These are phyloP conservation scores for Gossypium longicalyx DNA, from an alignment of 345 rosid genomes.

Conservation along the genomic window DNA sequence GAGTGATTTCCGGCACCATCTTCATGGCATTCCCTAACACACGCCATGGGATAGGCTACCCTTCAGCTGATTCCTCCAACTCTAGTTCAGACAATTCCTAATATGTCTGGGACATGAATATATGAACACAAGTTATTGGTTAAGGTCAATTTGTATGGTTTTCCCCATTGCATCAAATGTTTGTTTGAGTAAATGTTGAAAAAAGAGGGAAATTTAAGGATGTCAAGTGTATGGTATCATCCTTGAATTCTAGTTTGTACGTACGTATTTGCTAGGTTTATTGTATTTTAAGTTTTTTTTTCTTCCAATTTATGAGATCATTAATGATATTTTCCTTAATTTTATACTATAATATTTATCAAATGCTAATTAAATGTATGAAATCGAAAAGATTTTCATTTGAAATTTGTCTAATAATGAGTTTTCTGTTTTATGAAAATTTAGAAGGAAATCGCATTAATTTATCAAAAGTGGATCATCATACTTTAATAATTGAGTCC, in stretches of 20 bases:
- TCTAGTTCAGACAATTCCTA: background rate
- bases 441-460: no score
- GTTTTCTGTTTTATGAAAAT: no score
- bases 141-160: no score
- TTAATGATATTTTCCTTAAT: background rate
- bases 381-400: no score
- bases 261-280: no score
- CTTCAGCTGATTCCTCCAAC: constrained; percentile 22
- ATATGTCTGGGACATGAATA: background rate
- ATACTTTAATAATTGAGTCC: no score
- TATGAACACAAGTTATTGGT: background rate
- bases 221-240: background rate
- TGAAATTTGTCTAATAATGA: no score
- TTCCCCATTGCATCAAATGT: background rate
- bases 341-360: background rate
- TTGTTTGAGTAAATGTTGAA: background rate
- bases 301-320: background rate
- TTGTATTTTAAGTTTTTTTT: background rate
- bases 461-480: no score
- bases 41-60: constrained; percentile 85
- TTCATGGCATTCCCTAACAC: constrained; percentile 65
- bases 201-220: background rate
- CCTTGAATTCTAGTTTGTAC: background rate
- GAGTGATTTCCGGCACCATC: constrained; percentile 40
- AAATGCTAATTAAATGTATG: background rate